A percentile compares a stretch with the other conserved stretches of the same genome.
These are phyloP conservation scores for Sarocladium oryzae DNA, from an alignment of 2,329 filamentous ascomycete species.

Conservation along the genomic window DNA sequence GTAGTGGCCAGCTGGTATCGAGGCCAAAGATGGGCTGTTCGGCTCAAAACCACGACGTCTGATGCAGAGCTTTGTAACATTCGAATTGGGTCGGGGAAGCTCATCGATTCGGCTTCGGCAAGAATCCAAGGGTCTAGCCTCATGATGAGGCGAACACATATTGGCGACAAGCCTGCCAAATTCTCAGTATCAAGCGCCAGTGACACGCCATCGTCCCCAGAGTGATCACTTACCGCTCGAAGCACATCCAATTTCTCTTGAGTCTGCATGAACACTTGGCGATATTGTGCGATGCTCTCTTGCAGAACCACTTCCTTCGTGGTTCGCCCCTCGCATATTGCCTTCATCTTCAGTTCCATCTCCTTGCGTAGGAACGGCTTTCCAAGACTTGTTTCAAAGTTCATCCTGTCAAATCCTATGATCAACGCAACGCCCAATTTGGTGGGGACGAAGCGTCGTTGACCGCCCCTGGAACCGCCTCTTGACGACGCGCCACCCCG, in stretches of 20 bases:
- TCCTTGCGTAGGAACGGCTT: conserved; percentile 96
- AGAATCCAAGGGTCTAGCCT: not conserved
- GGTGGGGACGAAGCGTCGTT: conserved; percentile 82
- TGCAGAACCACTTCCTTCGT: conserved; percentile 69
- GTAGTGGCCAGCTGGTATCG: not conserved
- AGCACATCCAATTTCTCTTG: conserved; percentile 65
- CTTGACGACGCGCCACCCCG: conserved; percentile 25
- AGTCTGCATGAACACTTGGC: conserved; percentile 77
- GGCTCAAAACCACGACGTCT: not conserved
- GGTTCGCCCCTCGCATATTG: conserved; percentile 82
- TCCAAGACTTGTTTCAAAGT: conserved; percentile 83
- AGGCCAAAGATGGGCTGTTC: not conserved
- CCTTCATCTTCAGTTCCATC: conserved; percentile 96
- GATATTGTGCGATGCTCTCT: conserved; percentile 82
- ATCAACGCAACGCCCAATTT: conserved; percentile 86
- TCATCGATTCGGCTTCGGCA: too few species aligned
- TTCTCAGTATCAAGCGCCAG: not conserved
- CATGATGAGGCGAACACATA: conserved; percentile 25
- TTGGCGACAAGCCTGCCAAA: conserved; percentile 29
- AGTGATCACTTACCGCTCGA: conserved; percentile 45
- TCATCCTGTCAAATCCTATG: conserved; percentile 90
- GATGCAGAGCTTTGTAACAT: too few species aligned
- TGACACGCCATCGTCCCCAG: not conserved
- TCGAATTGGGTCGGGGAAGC: too few species aligned
- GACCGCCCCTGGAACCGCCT: conserved; percentile 46